Evolutionary conservation across 495 filamentous ascomycete genomes (phyloP).

Genomic region (Lasiosphaeriaceae sp.): DNA sequence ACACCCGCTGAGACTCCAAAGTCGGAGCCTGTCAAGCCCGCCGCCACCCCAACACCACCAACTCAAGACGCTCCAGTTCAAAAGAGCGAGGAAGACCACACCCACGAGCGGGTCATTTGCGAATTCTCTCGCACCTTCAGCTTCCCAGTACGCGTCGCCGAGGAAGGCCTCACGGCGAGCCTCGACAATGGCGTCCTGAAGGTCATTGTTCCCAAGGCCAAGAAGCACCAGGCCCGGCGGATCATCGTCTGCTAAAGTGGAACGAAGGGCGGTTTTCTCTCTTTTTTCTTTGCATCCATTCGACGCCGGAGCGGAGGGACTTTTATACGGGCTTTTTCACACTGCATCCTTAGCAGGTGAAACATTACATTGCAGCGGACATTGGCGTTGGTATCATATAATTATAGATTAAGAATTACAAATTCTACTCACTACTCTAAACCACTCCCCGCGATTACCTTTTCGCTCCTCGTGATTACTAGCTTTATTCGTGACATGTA

Average conservation of each 20-base stretch:
- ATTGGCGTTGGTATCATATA: too few relatives aligned
- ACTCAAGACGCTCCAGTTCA: constrained; percentile 16
- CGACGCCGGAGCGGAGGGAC: too few relatives aligned
- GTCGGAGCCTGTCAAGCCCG: not conserved
- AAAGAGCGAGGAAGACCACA: constrained; percentile 52
- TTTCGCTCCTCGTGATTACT: too few relatives aligned
- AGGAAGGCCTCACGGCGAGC: constrained; percentile 67
- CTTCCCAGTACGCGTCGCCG: constrained; percentile 69
- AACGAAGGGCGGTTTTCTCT: too few relatives aligned
- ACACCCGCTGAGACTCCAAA: not conserved
- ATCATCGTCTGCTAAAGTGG: constrained; percentile 7
- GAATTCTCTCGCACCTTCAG: constrained; percentile 72
- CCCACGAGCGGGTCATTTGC: constrained; percentile 42
- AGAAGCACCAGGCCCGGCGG: constrained; percentile 12
- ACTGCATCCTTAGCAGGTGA: too few relatives aligned
- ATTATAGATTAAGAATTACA: too few relatives aligned
- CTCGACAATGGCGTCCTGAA: constrained; percentile 54
- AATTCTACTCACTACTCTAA: too few relatives aligned
- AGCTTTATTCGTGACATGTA: too few relatives aligned
- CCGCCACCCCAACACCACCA: not conserved
- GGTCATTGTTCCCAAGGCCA: constrained; percentile 68
- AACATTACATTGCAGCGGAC: too few relatives aligned
- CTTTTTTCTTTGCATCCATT: too few relatives aligned
- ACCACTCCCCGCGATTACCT: too few relatives aligned
- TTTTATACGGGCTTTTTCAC: too few relatives aligned